Evolutionary conservation across 805 yeast genomes (phyloP).

Genomic region (Candida schatavii): DNA sequence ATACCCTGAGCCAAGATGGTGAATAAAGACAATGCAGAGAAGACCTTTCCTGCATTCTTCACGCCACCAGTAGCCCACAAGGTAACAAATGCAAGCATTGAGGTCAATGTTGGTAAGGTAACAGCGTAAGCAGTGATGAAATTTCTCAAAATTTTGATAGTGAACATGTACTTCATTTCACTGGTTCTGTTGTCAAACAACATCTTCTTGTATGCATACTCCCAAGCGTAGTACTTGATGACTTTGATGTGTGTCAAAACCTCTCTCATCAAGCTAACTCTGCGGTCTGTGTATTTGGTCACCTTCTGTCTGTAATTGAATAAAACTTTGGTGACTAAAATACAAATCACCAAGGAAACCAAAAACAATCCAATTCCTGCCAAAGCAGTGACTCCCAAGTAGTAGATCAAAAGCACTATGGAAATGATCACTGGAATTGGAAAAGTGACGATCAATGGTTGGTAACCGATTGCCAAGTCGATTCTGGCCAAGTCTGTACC

Average conservation of each 20-base stretch:
- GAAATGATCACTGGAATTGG: conserved; percentile 43
- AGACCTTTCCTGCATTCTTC: conserved; percentile 37
- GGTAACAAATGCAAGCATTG: conserved; percentile 44
- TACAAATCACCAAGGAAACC: conserved; percentile 32
- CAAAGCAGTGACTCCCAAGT: conserved; percentile 39
- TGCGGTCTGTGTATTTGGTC: conserved; percentile 38
- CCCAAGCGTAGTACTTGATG: conserved; percentile 48
- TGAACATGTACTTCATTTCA: conserved; percentile 40
- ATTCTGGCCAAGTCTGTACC: conserved; percentile 43
- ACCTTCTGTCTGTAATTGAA: conserved; percentile 34
- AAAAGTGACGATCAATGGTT: conserved; percentile 40
- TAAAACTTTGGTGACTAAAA: conserved; percentile 31
- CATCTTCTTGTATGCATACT: conserved; percentile 36
- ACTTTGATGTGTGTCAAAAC: conserved; percentile 39
- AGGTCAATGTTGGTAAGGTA: conserved; percentile 40
- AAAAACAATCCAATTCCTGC: conserved; percentile 42
- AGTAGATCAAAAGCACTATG: conserved; percentile 30
- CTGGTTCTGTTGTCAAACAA: conserved; percentile 33
- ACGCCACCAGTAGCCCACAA: conserved; percentile 44
- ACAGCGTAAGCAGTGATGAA: conserved; percentile 44
- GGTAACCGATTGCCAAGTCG: conserved; percentile 43
- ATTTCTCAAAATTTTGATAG: conserved; percentile 41
- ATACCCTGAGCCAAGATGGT: conserved; percentile 43
- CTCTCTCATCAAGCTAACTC: conserved; percentile 43
- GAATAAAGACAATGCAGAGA: conserved; percentile 41